Base-by-base conservation (phyloP, 768 basidiomycete species). In the Mycena floridula region DNA sequence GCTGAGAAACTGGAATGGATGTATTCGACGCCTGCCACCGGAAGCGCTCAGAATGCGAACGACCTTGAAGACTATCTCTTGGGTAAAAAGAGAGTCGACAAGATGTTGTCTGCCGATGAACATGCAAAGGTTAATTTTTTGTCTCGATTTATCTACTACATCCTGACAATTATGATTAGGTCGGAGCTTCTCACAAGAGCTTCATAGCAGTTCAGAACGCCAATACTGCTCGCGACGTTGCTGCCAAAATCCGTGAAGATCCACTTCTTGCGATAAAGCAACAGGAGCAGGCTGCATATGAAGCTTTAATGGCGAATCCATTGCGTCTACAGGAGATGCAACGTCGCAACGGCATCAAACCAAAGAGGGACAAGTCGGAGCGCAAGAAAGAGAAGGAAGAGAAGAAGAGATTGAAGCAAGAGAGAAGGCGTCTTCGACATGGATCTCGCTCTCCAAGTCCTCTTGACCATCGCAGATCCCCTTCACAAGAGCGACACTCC, bases 1-100 rank as follows among this genome's bases (percentile, higher is more conserved):
- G 81, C 85, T 42, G 94, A 97, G 66, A 92, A 92, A 60, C 63
- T 99, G 40, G 96, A 99, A 61, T 99, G 96, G 96, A 95, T 99
- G 91, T 99, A 98, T 68, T 73, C 95, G n/a, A 96, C 95, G 2
- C 96, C 96, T 4, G 90, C 92, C 1, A 83, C 86, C 3, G 94
- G 94, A n/a, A 84, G 74, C 49, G 85, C 69, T 43, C 80, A 87
- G 54, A 93, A 92, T 58, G 62, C 85, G 25, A 95, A 92, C 54
- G 95, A 98, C 50, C 64, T 98, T 53, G 96, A 99, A 68, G 92
- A 94, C 54, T 99, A 99, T 62, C 68, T 99, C 1, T 74, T 99
- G 24, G 96, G 96, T 21, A 98, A 97, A 79, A 96, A 94, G 68
- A 71, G 96, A 48, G 95, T 99, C 2, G 96, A 99, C 62, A 93